A percentile compares a stretch with the other conserved stretches of the same genome.
These are phyloP conservation scores for Crucihimalaya himalaica DNA, from an alignment of 345 rosid species.

Conservation along the genomic window DNA sequence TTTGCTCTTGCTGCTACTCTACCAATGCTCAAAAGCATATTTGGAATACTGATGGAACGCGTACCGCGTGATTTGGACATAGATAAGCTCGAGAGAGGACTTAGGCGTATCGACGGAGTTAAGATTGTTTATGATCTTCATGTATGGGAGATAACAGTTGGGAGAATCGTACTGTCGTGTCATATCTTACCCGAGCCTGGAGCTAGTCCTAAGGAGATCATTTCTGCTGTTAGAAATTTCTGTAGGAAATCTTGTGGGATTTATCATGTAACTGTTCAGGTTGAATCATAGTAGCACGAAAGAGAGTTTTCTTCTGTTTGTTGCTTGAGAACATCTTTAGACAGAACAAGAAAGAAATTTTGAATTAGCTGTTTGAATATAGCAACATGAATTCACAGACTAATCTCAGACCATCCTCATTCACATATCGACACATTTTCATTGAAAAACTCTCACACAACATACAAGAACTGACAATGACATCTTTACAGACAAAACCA, in stretches of 20 bases:
- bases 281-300: slow-evolving; percentile 50
- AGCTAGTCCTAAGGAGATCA: slow-evolving; percentile 49
- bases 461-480: slow-evolving; percentile 3
- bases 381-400: background rate
- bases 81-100: slow-evolving; percentile 47
- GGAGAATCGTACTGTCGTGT: slow-evolving; percentile 69
- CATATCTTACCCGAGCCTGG: slow-evolving; percentile 61
- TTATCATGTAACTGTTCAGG: slow-evolving; percentile 71
- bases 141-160: slow-evolving; percentile 76
- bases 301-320: background rate
- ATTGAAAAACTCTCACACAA: background rate
- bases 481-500: background rate
- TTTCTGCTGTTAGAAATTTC: slow-evolving; percentile 52
- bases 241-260: slow-evolving; percentile 57
- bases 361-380: background rate
- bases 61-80: slow-evolving; percentile 59
- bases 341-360: background rate
- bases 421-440: background rate
- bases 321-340: background rate
- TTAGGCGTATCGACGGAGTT: slow-evolving; percentile 59
- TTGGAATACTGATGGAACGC: slow-evolving; percentile 66
- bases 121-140: slow-evolving; percentile 65
- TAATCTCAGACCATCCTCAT: background rate
- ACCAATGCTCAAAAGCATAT: slow-evolving; percentile 62
- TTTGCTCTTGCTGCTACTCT: slow-evolving; percentile 59